A percentile compares a stretch with the other conserved stretches of the same genome.
Evolutionary conservation across 306 rosid genomes (phyloP).

Genomic region (Lathyrus tuberosus): DNA sequence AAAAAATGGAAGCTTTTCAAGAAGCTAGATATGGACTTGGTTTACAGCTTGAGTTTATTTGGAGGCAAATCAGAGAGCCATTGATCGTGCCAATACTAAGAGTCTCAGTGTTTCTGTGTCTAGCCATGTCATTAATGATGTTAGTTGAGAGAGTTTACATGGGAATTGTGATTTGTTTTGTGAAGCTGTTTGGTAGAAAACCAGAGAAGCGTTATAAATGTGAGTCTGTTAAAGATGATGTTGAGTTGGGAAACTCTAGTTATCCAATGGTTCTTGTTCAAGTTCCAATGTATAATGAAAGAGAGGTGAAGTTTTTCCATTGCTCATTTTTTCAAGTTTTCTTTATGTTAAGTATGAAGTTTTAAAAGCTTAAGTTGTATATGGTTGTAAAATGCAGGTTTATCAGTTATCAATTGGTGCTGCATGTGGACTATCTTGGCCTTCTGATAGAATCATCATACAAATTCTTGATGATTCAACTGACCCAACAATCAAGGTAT

Average conservation of each 20-base stretch:
- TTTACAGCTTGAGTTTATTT: conserved; percentile 50
- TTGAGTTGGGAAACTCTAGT: conserved; percentile 70
- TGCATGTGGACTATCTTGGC: conserved; percentile 90
- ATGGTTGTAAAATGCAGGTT: conserved; percentile 52
- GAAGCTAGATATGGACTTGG: conserved; percentile 57
- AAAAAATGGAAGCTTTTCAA: conserved; percentile 59
- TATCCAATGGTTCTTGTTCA: conserved; percentile 83
- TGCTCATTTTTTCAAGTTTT: background rate
- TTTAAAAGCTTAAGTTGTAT: background rate
- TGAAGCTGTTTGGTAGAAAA: conserved; percentile 62
- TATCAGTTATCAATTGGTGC: conserved; percentile 88
- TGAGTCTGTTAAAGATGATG: conserved; percentile 74
- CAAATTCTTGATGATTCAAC: conserved; percentile 95
- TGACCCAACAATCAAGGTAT: conserved; percentile 71
- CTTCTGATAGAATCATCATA: conserved; percentile 75
- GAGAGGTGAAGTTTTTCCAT: conserved; percentile 54
- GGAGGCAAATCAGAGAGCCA: conserved; percentile 69
- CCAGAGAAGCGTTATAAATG: conserved; percentile 81
- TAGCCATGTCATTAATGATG: conserved; percentile 72
- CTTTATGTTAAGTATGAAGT: background rate
- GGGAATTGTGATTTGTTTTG: conserved; percentile 59
- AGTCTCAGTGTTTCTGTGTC: conserved; percentile 56
- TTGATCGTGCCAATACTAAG: conserved; percentile 67
- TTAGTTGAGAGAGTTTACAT: conserved; percentile 75
- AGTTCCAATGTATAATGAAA: conserved; percentile 91